Conservation (phyloP, 148 eudicot species). For the Chenopodium formosanum region DNA sequence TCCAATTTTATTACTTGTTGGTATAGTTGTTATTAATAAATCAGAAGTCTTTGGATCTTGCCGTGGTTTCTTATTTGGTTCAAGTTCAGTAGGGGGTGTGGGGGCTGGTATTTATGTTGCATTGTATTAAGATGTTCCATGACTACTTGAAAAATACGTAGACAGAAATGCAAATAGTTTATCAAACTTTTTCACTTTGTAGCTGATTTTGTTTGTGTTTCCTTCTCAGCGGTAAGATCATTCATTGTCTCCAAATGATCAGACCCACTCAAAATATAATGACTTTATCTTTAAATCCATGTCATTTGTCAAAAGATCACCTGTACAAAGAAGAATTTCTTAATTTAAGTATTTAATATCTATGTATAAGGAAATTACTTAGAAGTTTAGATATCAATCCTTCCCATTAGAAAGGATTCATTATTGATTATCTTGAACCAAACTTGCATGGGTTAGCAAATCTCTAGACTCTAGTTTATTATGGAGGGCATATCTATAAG, state of each 20-base stretch:
- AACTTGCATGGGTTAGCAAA: neutral
- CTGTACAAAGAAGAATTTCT: neutral
- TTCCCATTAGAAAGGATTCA: no score
- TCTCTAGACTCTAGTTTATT: neutral
- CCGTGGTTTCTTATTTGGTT: neutral
- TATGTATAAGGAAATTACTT: neutral
- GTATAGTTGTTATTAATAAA: no score
- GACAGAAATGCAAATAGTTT: neutral
- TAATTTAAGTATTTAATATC: neutral
- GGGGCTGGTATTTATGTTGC: neutral
- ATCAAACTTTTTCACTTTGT: neutral
- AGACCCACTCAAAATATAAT: neutral
- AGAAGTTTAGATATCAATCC: neutral
- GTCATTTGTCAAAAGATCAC: neutral
- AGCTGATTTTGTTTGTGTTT: neutral
- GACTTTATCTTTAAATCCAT: neutral
- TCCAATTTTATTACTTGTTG: neutral
- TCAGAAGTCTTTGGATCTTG: neutral
- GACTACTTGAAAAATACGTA: neutral
- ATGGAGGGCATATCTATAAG: neutral
- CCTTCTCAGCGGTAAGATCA: neutral
- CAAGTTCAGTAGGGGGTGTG: neutral
- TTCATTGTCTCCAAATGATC: neutral
- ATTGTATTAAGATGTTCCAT: neutral
- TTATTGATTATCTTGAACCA: neutral